A percentile compares a stretch with the other conserved stretches of the same genome.
phyloP scores from a whole-genome alignment of 2,329 filamentous ascomycete species.

The Alternaria ventricosa region DNA sequence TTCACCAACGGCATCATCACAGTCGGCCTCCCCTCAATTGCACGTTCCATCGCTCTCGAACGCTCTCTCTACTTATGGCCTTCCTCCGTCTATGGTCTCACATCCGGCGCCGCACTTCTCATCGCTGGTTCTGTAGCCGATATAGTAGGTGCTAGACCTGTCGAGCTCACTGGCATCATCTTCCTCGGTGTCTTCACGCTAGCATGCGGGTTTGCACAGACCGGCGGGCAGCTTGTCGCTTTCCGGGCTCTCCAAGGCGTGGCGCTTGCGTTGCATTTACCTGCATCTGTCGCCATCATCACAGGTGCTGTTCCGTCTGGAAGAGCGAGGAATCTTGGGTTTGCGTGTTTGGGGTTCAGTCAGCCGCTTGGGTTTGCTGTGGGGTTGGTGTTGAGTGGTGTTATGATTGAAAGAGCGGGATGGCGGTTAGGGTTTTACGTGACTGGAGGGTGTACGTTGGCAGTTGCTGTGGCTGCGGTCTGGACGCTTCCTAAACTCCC shows the following conservation, averaged over 20 bases:
- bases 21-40: constrained; percentile 53
- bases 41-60: constrained; percentile 32
- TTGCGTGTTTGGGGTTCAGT: constrained; percentile 53
- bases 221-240: constrained; percentile 52
- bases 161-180: constrained; percentile 54
- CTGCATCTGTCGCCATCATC: constrained; percentile 57
- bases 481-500: constrained; percentile 33
- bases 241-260: constrained; percentile 58
- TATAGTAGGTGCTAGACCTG: constrained; percentile 54
- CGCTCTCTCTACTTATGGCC: constrained; percentile 46
- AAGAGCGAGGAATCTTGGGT: constrained; percentile 40
- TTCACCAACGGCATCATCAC: constrained; percentile 51
- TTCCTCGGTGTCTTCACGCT: constrained; percentile 53
- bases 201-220: constrained; percentile 54
- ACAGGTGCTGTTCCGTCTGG: constrained; percentile 35
- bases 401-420: constrained; percentile 56
- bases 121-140: constrained; percentile 60
- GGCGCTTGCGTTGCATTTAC: constrained; percentile 56
- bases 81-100: constrained; percentile 47
- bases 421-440: constrained; percentile 60
- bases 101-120: constrained; percentile 57
- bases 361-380: constrained; percentile 59
- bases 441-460: constrained; percentile 37
- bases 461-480: constrained; percentile 45
- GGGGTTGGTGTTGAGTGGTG: constrained; percentile 59